Percentiles rank a stretch among this genome's conserved stretches.
Conservation (phyloP, 177 flowering plant genomes). For the Viscum album region DNA sequence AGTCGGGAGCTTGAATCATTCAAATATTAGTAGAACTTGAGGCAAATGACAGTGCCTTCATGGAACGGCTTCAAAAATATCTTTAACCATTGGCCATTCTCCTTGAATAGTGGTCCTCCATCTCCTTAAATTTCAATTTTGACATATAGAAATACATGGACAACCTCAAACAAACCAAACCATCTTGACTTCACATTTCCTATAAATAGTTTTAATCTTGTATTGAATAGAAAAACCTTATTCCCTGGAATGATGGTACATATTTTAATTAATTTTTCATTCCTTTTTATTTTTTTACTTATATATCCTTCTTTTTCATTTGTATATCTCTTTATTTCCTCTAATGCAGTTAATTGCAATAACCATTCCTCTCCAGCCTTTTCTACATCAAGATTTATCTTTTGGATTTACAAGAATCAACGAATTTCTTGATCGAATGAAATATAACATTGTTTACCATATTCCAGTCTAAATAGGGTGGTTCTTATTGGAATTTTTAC, state of each 20-base stretch:
- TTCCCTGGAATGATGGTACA: background rate
- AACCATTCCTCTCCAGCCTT: background rate
- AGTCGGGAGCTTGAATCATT: no score
- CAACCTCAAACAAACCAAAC: background rate
- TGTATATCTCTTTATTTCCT: background rate
- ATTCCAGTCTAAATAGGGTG: background rate
- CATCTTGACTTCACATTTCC: conserved; percentile 1
- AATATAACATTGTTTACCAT: background rate
- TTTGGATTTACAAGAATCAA: background rate
- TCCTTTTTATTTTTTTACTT: background rate
- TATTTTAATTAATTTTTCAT: background rate
- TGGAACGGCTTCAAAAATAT: no score
- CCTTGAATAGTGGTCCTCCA: no score
- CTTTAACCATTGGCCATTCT: no score
- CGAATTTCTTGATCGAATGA: background rate
- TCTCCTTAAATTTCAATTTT: no score
- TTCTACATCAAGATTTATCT: background rate
- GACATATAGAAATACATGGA: background rate
- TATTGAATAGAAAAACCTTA: background rate
- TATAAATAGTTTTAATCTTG: background rate
- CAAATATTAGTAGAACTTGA: no score
- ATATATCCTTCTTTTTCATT: background rate
- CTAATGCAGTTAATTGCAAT: background rate
- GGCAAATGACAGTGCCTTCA: no score
- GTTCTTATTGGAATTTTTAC: background rate